phyloP scores from a whole-genome alignment of 768 basidiomycete genomes.

The Russula ochroleuca region DNA sequence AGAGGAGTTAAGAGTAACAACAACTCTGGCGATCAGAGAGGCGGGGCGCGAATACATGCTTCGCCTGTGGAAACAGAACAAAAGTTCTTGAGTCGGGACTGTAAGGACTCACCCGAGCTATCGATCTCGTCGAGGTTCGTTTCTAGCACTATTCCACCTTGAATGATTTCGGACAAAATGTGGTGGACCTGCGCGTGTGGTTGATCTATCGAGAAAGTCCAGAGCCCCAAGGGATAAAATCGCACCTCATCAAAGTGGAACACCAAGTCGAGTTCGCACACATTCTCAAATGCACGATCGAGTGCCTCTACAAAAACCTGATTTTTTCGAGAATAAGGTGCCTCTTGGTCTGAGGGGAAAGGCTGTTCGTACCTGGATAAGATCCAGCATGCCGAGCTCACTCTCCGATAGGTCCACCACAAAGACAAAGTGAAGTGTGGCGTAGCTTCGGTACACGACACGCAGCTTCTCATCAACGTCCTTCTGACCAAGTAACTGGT shows the following conservation, averaged over 20 bases:
- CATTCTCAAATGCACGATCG: conserved; percentile 95
- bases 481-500: conserved; percentile 58
- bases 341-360: not conserved
- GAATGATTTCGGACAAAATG: conserved; percentile 92
- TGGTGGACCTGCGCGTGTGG: conserved; percentile 69
- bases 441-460: conserved; percentile 93
- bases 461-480: conserved; percentile 59
- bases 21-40: not conserved
- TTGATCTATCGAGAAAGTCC: conserved; percentile 1
- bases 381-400: conserved; percentile 90
- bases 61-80: not conserved
- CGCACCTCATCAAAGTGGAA: conserved; percentile 97
- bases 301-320: conserved; percentile 97
- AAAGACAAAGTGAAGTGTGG: conserved; percentile 95
- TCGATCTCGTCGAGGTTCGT: conserved; percentile 89
- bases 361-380: conserved; percentile 75
- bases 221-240: not conserved
- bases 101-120: conserved; percentile 49
- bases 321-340: not conserved
- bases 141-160: conserved; percentile 94
- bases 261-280: conserved; percentile 96
- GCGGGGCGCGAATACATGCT: not conserved
- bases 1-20: not conserved
- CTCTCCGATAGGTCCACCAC: conserved; percentile 96
- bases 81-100: not conserved